Percentiles rank a stretch among this genome's conserved stretches.
Conservation (phyloP, 139 green algal genomes). For the Chlorella sorokiniana region DNA sequence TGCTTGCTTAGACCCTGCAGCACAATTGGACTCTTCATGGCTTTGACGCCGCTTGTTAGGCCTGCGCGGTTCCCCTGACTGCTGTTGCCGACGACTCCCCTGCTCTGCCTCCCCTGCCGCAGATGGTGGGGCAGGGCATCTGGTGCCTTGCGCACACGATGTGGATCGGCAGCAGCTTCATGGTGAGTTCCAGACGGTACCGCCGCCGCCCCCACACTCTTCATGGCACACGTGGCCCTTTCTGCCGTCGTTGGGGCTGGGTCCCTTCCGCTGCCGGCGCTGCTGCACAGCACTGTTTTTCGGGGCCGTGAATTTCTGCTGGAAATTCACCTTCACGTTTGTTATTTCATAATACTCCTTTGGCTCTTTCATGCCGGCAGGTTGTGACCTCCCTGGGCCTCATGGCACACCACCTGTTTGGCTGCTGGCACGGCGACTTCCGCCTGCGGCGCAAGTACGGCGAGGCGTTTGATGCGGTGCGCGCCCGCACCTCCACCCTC, state of each 20-base stretch:
- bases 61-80: not conserved
- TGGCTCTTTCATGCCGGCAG: not conserved
- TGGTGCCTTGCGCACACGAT: slow-evolving; percentile 91
- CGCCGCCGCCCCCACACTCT: no score
- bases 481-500: slow-evolving; percentile 81
- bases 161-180: slow-evolving; percentile 95
- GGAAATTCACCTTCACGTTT: no score
- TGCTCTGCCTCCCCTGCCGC: not conserved
- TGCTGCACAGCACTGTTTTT: not conserved
- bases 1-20: no score
- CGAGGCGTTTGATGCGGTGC: slow-evolving; percentile 87
- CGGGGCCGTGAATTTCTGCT: not conserved
- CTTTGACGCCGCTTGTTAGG: no score
- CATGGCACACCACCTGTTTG: slow-evolving; percentile 94
- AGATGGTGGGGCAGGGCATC: slow-evolving; percentile 77
- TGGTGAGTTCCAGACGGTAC: no score
- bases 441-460: slow-evolving; percentile 84
- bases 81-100: not conserved
- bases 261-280: no score
- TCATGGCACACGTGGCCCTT: not conserved
- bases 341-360: no score
- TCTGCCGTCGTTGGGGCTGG: not conserved
- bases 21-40: no score
- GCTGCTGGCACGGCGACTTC: slow-evolving; percentile 94
- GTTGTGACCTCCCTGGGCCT: slow-evolving; percentile 75